Base-by-base conservation (phyloP, 345 rosid genomes). In the Camelina laxa region DNA sequence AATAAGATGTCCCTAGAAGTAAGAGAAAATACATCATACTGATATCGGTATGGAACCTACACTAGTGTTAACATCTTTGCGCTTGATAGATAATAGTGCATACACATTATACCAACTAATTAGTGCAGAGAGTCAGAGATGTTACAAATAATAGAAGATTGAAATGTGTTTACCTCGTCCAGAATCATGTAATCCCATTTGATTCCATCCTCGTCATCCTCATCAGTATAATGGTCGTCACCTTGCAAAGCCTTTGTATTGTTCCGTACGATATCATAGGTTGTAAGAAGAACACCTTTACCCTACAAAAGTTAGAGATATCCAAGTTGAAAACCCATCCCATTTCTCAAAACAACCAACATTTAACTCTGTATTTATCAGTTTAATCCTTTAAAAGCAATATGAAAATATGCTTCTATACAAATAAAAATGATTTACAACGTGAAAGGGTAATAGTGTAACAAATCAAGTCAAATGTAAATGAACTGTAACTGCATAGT, bases 111-210 rank as follows among this genome's bases (percentile, higher is more conserved):
- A 31, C 51, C 41, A 56, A 55, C 51, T 5, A 36, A 36, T 58
- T 21, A 57, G 35, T 4, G 30, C 21, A 9, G 53, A 60, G 27
- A 66, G 57, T 13, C 7, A 42, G n/a, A 38, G 41, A 39, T 39
- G 27, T 63, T 24, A 7, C 47, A 71, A 49, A 60, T 51, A 44
- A 67, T 15, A 56, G 35, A 9, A 47, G n/a, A 60, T 78, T 57
- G 45, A 22, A 50, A 21, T 71, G 38, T 9, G 20, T 45, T 35
- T 81, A 95, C 99, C 99, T 95, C 99, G 57, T 95, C 99, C 21
- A 95, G 96, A 74, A 95, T 88, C 96, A 95, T 89, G 80, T 95
- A 95, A 80, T 95, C 98, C 99, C 99, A 92, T 62, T 75, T 64
- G 74, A 79, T 60, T 57, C 80, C 83, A 74, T 92, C 89, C 30